Percentiles rank a stretch among this genome's conserved stretches.
These are phyloP conservation scores for Hypoxylon trugodes DNA, from an alignment of 495 filamentous ascomycete species.

Conservation along the genomic window DNA sequence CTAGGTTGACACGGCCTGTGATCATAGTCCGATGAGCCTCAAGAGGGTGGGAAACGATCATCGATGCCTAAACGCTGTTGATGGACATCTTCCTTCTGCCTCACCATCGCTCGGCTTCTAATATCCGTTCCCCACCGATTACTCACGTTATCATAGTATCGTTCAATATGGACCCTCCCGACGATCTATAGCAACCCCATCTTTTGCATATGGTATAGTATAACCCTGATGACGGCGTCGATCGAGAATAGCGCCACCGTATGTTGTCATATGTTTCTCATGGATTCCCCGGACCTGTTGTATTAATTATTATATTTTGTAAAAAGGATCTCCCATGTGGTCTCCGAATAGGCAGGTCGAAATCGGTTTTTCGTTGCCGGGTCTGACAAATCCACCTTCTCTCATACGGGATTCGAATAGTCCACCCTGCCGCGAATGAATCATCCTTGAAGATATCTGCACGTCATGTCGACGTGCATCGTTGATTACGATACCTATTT, in stretches of 20 bases:
- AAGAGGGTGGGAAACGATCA: not conserved
- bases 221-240: slow-evolving; percentile 3
- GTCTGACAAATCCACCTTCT: slow-evolving; percentile 18
- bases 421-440: slow-evolving; percentile 22
- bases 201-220: not conserved
- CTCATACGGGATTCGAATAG: slow-evolving; percentile 8
- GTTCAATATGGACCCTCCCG: not conserved
- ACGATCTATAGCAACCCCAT: not conserved
- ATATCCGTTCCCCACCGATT: slow-evolving; percentile 5
- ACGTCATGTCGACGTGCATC: slow-evolving; percentile 26
- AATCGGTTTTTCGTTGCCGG: slow-evolving; percentile 4
- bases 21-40: not conserved
- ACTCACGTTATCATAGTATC: not conserved
- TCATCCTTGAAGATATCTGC: slow-evolving; percentile 22
- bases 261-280: slow-evolving; percentile 31
- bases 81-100: not conserved
- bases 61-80: not conserved
- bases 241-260: slow-evolving; percentile 11
- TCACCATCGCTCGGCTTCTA: not conserved
- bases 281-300: not conserved
- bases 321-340: slow-evolving; percentile 19
- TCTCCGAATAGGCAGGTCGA: slow-evolving; percentile 39
- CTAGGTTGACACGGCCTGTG: not conserved
- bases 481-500: slow-evolving; percentile 3
- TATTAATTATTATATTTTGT: slow-evolving; percentile 15